These are phyloP conservation scores for Solanum hybrid DNA, from an alignment of 305 asterid genomes.

Conservation along the genomic window DNA sequence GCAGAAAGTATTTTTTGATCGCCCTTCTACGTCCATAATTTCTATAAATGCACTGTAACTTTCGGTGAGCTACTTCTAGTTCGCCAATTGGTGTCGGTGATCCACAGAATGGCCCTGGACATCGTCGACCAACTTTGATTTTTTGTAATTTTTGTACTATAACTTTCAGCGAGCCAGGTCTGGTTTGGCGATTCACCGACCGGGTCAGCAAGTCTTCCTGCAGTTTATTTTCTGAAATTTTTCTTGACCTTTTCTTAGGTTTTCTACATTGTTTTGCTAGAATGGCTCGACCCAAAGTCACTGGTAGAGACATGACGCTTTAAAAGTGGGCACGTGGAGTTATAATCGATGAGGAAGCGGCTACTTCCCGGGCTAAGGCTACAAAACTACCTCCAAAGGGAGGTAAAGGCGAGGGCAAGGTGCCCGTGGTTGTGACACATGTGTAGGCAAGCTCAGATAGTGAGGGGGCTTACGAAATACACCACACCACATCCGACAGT, in stretches of 20 bases:
- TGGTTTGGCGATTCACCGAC: not conserved
- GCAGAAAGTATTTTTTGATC: not conserved
- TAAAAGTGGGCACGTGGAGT: not conserved
- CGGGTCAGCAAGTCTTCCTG: not conserved
- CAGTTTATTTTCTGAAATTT: no score
- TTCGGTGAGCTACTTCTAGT: no score
- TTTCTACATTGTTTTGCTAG: not conserved
- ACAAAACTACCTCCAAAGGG: not conserved
- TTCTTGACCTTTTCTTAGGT: not conserved
- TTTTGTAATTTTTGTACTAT: not conserved
- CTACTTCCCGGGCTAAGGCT: not conserved
- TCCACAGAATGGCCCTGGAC: not conserved
- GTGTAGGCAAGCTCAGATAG: not conserved
- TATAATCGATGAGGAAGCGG: no score
- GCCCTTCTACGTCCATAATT: no score
- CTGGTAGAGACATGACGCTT: not conserved
- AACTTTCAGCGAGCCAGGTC: not conserved
- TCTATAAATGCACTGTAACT: not conserved
- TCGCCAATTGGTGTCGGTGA: not conserved
- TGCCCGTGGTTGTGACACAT: not conserved
- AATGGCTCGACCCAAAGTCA: not conserved
- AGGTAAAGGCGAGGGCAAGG: not conserved
- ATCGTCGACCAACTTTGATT: not conserved
- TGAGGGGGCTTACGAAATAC: not conserved
- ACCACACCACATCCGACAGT: not conserved